Conservation (phyloP, 495 filamentous ascomycete species). For the Xylaria flabelliformis region DNA sequence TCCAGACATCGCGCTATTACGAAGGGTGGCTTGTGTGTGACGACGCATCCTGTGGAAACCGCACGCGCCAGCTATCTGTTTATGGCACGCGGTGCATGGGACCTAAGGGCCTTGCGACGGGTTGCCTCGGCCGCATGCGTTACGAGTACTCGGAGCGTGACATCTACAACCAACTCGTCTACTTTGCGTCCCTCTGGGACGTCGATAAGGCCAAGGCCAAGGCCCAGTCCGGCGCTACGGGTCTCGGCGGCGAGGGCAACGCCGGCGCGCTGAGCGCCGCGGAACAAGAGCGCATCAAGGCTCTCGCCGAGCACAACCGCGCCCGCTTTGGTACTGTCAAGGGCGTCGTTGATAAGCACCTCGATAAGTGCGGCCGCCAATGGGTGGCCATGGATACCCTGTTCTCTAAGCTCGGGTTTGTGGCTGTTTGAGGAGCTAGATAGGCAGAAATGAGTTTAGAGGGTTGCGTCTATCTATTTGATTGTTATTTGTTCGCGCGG, state of each 20-base stretch:
- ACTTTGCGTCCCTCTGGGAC: conserved; percentile 85
- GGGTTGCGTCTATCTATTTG: neutral
- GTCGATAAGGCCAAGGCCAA: conserved; percentile 77
- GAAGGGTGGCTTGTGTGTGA: conserved; percentile 90
- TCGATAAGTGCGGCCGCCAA: conserved; percentile 91
- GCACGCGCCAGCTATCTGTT: conserved; percentile 89
- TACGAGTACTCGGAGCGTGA: conserved; percentile 89
- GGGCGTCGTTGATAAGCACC: conserved; percentile 80
- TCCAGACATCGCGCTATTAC: conserved; percentile 82
- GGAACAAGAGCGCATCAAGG: conserved; percentile 61
- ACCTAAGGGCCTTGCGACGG: conserved; percentile 77
- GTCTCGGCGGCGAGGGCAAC: conserved; percentile 47
- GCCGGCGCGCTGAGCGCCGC: conserved; percentile 46
- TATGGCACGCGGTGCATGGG: conserved; percentile 91
- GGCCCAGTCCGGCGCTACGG: conserved; percentile 39
- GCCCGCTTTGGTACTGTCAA: conserved; percentile 75
- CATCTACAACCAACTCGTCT: conserved; percentile 93
- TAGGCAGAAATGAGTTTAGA: neutral
- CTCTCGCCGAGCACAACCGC: conserved; percentile 80
- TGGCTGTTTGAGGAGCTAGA: conserved; percentile 33
- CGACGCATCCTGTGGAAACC: conserved; percentile 82
- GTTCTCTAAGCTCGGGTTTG: conserved; percentile 67
- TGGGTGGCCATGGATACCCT: conserved; percentile 97
- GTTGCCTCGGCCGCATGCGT: conserved; percentile 85
- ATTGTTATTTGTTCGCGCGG: neutral